Conservation (phyloP, 192 early-diverging fungal genomes). For the Hyaloraphidium curvatum region DNA sequence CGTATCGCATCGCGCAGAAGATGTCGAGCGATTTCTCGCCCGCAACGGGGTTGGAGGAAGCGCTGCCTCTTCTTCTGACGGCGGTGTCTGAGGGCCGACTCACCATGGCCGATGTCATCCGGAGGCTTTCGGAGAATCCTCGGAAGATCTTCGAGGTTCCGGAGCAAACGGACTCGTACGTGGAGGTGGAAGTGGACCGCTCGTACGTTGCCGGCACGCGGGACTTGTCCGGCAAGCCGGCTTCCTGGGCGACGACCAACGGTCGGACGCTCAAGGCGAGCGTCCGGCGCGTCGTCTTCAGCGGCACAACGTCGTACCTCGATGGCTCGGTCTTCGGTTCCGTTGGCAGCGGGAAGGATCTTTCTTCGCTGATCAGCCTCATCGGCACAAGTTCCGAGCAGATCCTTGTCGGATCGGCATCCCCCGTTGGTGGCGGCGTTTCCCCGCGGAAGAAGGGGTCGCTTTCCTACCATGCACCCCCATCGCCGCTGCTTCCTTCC, state of each 20-base stretch:
- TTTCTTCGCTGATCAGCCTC: too few relatives aligned
- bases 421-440: too few relatives aligned
- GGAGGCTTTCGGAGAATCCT: conserved; percentile 66
- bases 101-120: conserved; percentile 52
- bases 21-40: conserved; percentile 20
- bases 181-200: conserved; percentile 84
- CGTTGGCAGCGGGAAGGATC: too few relatives aligned
- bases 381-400: too few relatives aligned
- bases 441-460: too few relatives aligned
- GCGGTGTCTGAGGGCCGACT: conserved; percentile 63
- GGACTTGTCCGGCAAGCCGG: too few relatives aligned
- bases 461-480: too few relatives aligned
- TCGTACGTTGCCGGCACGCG: too few relatives aligned
- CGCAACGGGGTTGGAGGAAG: conserved; percentile 37
- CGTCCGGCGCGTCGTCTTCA: conserved; percentile 78
- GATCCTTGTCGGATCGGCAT: too few relatives aligned
- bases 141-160: conserved; percentile 78
- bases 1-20: conserved; percentile 36
- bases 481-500: too few relatives aligned
- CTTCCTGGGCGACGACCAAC: too few relatives aligned
- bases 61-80: conserved; percentile 57
- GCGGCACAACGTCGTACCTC: conserved; percentile 64
- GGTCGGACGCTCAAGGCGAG: conserved; percentile 32
- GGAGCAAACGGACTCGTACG: conserved; percentile 79
- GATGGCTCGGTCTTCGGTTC: conserved; percentile 52